Evolutionary conservation across 106 monocot species (phyloP).

Genomic region (Dioscorea zingiberensis): DNA sequence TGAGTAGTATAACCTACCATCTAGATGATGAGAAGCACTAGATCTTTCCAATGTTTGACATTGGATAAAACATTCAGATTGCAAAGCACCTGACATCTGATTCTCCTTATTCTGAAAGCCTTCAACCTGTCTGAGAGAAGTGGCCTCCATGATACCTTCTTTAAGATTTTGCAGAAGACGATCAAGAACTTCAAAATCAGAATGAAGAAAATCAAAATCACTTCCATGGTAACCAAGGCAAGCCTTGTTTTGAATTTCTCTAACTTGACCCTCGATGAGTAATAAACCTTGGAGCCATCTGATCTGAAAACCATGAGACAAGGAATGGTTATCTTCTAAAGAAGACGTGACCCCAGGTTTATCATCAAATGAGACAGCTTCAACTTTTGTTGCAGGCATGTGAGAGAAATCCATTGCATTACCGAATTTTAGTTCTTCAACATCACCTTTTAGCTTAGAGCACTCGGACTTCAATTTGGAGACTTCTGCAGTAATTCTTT

Average conservation of each 20-base stretch:
- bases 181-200: conserved; percentile 61
- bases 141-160: conserved; percentile 19
- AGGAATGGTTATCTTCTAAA: neutral
- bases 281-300: conserved; percentile 46
- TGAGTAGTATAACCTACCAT: conserved; percentile 7
- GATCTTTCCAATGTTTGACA: conserved; percentile 20
- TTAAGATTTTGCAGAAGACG: conserved; percentile 52
- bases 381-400: conserved; percentile 2
- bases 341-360: conserved; percentile 16
- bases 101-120: conserved; percentile 7
- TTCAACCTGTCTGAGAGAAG: conserved; percentile 7
- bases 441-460: conserved; percentile 53
- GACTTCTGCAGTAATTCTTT: conserved; percentile 58
- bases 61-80: conserved; percentile 8
- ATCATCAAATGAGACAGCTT: conserved; percentile 1
- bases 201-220: conserved; percentile 33
- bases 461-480: conserved; percentile 71
- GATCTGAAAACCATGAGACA: conserved; percentile 17
- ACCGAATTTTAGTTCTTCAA: conserved; percentile 53
- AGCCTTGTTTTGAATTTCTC: conserved; percentile 60
- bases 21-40: conserved; percentile 5
- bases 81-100: conserved; percentile 5
- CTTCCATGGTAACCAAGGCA: conserved; percentile 26
- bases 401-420: conserved; percentile 15
- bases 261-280: conserved; percentile 62